phyloP scores from a whole-genome alignment of 2,329 filamentous ascomycete species.

The Arthrobotrys musiformis region DNA sequence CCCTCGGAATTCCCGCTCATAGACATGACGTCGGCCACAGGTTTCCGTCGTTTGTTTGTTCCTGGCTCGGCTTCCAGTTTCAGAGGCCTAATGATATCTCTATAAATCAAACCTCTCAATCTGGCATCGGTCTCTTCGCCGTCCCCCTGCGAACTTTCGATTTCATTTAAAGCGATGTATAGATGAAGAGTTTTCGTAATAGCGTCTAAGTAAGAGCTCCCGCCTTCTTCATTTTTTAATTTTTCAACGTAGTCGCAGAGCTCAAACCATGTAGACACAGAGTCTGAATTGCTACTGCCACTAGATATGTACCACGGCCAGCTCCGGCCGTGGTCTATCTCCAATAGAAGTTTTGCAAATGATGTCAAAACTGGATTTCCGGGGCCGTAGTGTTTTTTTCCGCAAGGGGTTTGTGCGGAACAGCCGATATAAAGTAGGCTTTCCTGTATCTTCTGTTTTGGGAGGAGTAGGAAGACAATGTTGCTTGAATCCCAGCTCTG shows the following conservation, averaged over 20 bases:
- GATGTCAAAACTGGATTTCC: conserved; percentile 3
- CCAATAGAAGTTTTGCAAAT: not conserved
- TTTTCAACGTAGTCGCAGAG: not conserved
- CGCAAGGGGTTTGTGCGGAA: not conserved
- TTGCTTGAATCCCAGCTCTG: not conserved
- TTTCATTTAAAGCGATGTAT: not conserved
- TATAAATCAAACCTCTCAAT: not conserved
- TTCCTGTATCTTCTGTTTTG: not conserved
- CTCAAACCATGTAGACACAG: not conserved
- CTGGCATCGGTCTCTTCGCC: not conserved
- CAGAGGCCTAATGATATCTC: not conserved
- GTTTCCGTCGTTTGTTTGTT: not conserved
- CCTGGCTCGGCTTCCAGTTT: not conserved
- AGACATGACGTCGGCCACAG: not conserved
- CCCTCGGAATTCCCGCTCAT: too few species aligned
- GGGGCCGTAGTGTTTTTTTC: not conserved
- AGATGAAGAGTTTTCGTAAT: not conserved
- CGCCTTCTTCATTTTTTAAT: not conserved
- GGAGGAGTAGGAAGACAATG: not conserved
- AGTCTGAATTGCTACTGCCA: not conserved
- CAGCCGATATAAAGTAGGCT: conserved; percentile 3
- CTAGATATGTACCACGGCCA: too few species aligned
- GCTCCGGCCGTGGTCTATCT: not conserved
- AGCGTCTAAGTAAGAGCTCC: not conserved
- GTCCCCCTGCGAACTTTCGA: too few species aligned